Percentiles rank a stretch among this genome's conserved stretches.
Evolutionary conservation across 2,329 filamentous ascomycete genomes (phyloP).

Genomic region (Phoma sp.): DNA sequence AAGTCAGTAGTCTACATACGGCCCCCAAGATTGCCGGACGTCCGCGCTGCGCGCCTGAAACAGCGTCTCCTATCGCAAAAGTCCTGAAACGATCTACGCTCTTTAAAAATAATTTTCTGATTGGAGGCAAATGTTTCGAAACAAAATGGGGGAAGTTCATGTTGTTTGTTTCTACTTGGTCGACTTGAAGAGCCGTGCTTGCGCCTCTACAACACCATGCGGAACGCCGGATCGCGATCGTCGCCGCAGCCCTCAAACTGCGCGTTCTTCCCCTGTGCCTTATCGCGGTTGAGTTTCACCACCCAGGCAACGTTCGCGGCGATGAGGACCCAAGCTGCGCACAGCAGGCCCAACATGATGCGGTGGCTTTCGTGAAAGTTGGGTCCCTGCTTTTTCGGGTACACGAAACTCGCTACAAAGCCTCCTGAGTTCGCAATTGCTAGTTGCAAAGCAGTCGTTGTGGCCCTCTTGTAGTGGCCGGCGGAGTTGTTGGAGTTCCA

Average conservation of each 20-base stretch:
- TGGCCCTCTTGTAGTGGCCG: slow-evolving; percentile 73
- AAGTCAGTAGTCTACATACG: background rate
- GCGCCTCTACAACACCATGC: slow-evolving; percentile 61
- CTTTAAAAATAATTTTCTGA: too few species aligned
- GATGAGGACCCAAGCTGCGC: slow-evolving; percentile 69
- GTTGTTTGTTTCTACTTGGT: background rate
- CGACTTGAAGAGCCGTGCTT: too few species aligned
- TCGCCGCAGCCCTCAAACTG: slow-evolving; percentile 64
- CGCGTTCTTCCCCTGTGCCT: slow-evolving; percentile 64
- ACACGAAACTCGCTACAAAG: slow-evolving; percentile 70
- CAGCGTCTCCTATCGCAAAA: background rate
- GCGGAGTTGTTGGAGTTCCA: slow-evolving; percentile 73
- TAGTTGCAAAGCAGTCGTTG: slow-evolving; percentile 68
- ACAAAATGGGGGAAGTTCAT: background rate
- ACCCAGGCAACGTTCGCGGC: slow-evolving; percentile 67
- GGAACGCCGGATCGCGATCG: slow-evolving; percentile 68
- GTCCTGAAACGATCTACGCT: too few species aligned
- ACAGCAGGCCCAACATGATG: slow-evolving; percentile 64
- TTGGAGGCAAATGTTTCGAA: too few species aligned
- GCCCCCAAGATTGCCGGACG: background rate
- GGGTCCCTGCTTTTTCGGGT: slow-evolving; percentile 62
- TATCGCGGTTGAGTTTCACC: slow-evolving; percentile 68
- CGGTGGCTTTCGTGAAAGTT: slow-evolving; percentile 67
- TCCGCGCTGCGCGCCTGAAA: background rate
- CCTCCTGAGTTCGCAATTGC: slow-evolving; percentile 71